Conservation (phyloP, 2,329 filamentous ascomycete species). For the Aspergillus sp. region DNA sequence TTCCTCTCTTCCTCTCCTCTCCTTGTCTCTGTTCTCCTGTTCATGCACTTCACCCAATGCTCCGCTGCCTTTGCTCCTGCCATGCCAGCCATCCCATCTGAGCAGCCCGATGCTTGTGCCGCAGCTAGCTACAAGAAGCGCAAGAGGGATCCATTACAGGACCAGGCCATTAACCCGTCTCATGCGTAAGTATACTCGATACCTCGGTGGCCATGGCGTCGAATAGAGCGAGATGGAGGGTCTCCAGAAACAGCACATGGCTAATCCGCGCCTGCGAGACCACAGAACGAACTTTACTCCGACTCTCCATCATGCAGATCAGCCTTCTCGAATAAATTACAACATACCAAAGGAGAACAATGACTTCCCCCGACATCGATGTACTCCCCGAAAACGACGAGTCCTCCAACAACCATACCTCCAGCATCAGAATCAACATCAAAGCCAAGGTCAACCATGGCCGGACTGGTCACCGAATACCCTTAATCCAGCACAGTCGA, state of each 20-base stretch:
- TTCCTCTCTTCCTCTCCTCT: not conserved
- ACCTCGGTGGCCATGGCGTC: not conserved
- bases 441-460: no score
- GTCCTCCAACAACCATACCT: slow-evolving; percentile 10
- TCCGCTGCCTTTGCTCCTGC: slow-evolving; percentile 2
- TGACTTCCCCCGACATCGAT: slow-evolving; percentile 6
- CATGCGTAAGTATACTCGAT: slow-evolving; percentile 11
- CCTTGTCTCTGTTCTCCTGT: not conserved
- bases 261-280: no score
- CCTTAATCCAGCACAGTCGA: slow-evolving; percentile 2
- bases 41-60: slow-evolving; percentile 3
- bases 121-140: slow-evolving; percentile 15
- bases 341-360: slow-evolving; percentile 5
- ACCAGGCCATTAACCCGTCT: slow-evolving; percentile 7
- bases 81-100: slow-evolving; percentile 7
- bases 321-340: slow-evolving; percentile 9
- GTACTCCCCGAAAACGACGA: slow-evolving; percentile 9
- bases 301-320: slow-evolving; percentile 8
- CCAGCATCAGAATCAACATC: slow-evolving; percentile 7
- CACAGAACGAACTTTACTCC: no score
- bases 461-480: not conserved
- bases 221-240: not conserved
- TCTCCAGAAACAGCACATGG: no score
- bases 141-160: slow-evolving; percentile 13
- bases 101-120: slow-evolving; percentile 3